Base-by-base conservation (phyloP, 2,329 filamentous ascomycete species). In the Cladosporium sphaerospermum region DNA sequence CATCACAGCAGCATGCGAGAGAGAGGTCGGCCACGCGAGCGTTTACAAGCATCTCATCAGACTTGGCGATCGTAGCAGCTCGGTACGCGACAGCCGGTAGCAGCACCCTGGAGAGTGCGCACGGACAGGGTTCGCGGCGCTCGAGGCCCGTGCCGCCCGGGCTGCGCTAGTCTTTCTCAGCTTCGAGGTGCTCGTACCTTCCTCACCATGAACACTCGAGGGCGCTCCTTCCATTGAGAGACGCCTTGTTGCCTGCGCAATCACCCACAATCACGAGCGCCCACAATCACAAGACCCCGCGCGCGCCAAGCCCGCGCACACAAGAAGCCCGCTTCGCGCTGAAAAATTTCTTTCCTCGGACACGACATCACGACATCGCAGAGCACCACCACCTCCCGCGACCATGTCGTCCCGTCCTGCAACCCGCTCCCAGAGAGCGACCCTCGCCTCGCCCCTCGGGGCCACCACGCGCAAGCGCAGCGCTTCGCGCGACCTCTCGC, bases 401-500 rank as follows among this genome's bases (percentile, higher is more conserved):
- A 51, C 48, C 13, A 51, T 51, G 48, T 28, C 23, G 23, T 28
- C 23, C 23, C 23, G 23, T 3, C 39, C 39, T 34, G 48, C 39
- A 37, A 51, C 48, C 16, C 40, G 48, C 28, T 51, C 48, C 13
- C 48, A 51, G 32, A 51, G 37, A 33, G 48, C 48, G 9, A 3
- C 18, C 13, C 16, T 42, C 14, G 40, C 19, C 39, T 31, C 48
- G 33, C 14, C 39, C 32, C 13, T 51, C 31, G 32, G 40, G 16
- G 32, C 48, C 18, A 37, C 11, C 40, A 44, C 39, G 16, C 41
- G 23, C 31, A 41, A 39, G 47, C 37, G 48, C 32, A 51, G 48
- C 18, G 48, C 28, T 10, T 51, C 48, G 48, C 48, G 48, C 48
- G 40, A 31, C n/a, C 28, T n/a, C 39, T 51, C 48, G 16, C 37